Evolutionary conservation across 805 yeast genomes (phyloP).

Genomic region (Saturnispora diversa): DNA sequence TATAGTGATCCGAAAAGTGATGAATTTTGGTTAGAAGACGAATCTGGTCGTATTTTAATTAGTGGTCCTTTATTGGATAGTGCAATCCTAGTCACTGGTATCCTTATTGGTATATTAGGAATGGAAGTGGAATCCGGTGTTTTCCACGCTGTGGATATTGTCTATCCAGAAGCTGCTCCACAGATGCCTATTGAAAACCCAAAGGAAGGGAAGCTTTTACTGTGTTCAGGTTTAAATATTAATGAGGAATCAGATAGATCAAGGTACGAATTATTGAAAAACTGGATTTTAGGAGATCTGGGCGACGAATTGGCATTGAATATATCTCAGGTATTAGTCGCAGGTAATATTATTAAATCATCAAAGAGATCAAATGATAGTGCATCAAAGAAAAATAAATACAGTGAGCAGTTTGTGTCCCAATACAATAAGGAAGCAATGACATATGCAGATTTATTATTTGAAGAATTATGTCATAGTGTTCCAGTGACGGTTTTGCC

Average conservation of each 20-base stretch:
- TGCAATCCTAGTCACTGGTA: slow-evolving; percentile 74
- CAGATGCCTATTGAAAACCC: slow-evolving; percentile 31
- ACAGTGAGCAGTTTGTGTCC: slow-evolving; percentile 47
- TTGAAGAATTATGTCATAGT: slow-evolving; percentile 47
- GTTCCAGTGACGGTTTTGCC: slow-evolving; percentile 77
- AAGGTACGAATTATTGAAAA: slow-evolving; percentile 51
- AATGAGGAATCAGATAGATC: slow-evolving; percentile 36
- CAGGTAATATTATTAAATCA: slow-evolving; percentile 54
- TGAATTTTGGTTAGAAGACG: slow-evolving; percentile 77
- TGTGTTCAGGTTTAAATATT: slow-evolving; percentile 70
- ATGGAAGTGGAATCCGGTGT: slow-evolving; percentile 77
- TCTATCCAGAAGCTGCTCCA: slow-evolving; percentile 57
- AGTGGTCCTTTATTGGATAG: slow-evolving; percentile 54
- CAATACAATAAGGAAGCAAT: slow-evolving; percentile 43
- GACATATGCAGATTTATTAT: slow-evolving; percentile 48
- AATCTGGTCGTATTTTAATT: slow-evolving; percentile 75
- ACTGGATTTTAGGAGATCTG: slow-evolving; percentile 64
- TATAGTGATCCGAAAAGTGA: slow-evolving; percentile 52
- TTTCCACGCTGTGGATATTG: slow-evolving; percentile 75
- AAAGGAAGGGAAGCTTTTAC: slow-evolving; percentile 43
- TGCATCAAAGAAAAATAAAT: slow-evolving; percentile 29
- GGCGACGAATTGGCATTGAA: slow-evolving; percentile 20
- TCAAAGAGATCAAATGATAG: slow-evolving; percentile 20
- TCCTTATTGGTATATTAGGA: slow-evolving; percentile 80
- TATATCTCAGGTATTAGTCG: slow-evolving; percentile 32